Evolutionary conservation across 2,329 filamentous ascomycete genomes (phyloP), one percentile per base, ranked within the genome.

Genomic region (Penicillium decumbens): DNA sequence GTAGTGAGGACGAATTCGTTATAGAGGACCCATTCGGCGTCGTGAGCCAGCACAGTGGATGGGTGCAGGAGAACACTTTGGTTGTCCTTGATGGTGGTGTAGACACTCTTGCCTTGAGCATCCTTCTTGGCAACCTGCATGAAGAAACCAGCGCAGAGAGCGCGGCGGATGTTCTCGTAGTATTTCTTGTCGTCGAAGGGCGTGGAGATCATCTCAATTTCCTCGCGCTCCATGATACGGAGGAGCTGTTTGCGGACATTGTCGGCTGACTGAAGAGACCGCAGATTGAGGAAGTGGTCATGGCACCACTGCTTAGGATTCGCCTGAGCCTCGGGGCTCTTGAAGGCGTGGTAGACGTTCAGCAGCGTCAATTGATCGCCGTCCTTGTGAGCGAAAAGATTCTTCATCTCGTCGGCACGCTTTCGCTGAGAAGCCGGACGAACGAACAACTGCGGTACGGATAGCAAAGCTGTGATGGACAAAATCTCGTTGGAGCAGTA

Each of bases 121-220:
- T 97, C 90, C 67, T 87, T 89, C 83, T 95, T 96, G 51, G 93
- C 95, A 20, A 97, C 89, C 70, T 98, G 93, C 93, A 98, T 98
- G 79, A 98, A 98, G 80, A 98, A 98, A 29, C 95, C 93, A 0
- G 91, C 82, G 10, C 96, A 86, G 12, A 98, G 80, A 7, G 93
- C 92, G 32, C 90, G 85, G 39, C 92, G 88, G 64, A 98, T 98
- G 71, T 98, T 98, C 69, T 84, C 89, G 73, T 97, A 98, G 77
- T 98, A 98, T 66, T 95, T 89, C 78, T 95, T 95, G 75, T 97
- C 85, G 63, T 91, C 87, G 66, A 95, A 97, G 0, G 87, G 81
- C 0, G 92, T 97, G 45, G 88, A 93, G 47, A 96, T 70, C 43
- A 98, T 82, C 54, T 95, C 88, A 8, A 98, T 75, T 50, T 85